Conservation (phyloP, 2,329 filamentous ascomycete genomes). For the Biscogniauxia mediterranea region DNA sequence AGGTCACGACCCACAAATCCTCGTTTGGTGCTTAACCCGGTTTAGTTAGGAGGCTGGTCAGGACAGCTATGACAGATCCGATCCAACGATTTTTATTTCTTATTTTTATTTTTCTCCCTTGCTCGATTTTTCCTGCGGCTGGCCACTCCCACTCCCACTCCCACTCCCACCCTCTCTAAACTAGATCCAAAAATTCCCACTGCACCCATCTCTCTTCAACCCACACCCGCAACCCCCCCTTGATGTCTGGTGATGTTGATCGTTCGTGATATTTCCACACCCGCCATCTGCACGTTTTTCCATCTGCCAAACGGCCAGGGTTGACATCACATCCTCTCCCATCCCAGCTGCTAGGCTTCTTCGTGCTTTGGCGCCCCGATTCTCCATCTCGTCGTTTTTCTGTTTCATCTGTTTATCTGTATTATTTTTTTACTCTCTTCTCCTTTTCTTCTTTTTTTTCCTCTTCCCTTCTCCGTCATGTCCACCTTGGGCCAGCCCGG, state of each 20-base stretch:
- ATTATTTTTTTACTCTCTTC: constrained; percentile 6
- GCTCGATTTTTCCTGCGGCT: background rate
- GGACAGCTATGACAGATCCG: background rate
- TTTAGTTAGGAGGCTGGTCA: constrained; percentile 16
- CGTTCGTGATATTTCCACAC: constrained; percentile 35
- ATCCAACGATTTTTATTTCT: constrained; percentile 1
- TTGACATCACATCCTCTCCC: constrained; percentile 31
- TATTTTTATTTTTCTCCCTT: background rate
- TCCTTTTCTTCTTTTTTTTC: constrained; percentile 20
- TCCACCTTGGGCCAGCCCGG: constrained; percentile 49
- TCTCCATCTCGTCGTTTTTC: constrained; percentile 8
- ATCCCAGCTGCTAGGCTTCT: constrained; percentile 25
- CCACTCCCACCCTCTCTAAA: constrained; percentile 21
- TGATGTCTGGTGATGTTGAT: constrained; percentile 27
- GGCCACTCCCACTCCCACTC: constrained; percentile 23
- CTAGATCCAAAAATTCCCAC: background rate
- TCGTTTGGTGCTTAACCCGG: constrained; percentile 18
- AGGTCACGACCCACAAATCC: constrained; percentile 4
- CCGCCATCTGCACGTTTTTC: constrained; percentile 26
- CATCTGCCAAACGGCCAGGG: constrained; percentile 32
- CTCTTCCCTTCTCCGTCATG: constrained; percentile 35
- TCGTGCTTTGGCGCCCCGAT: constrained; percentile 24
- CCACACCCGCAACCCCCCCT: constrained; percentile 27
- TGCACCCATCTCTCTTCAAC: constrained; percentile 22
- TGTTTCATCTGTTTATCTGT: constrained; percentile 9